Evolutionary conservation across 495 filamentous ascomycete genomes (phyloP).

Genomic region (Aspergillus conjunctus): DNA sequence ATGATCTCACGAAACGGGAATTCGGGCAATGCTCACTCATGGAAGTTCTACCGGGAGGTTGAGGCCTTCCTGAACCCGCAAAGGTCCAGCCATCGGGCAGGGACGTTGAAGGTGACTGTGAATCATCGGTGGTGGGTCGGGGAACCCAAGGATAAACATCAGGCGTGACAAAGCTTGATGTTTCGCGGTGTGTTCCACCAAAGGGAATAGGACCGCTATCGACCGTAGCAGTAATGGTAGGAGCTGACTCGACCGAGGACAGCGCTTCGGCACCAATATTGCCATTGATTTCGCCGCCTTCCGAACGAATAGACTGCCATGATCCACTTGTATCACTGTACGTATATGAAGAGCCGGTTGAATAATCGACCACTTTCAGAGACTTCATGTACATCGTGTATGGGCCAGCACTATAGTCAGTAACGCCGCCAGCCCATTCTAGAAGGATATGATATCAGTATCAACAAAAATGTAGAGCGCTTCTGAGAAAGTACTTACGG

Average conservation of each 20-base stretch:
- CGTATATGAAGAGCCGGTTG: constrained; percentile 77
- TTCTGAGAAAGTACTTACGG: constrained; percentile 39
- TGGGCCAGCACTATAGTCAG: constrained; percentile 76
- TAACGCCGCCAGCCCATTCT: constrained; percentile 84
- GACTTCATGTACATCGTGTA: constrained; percentile 83
- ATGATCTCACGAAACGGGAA: constrained; percentile 16
- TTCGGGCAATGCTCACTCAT: constrained; percentile 50
- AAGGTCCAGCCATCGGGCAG: constrained; percentile 75
- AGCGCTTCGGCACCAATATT: constrained; percentile 42
- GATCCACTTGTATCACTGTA: constrained; percentile 76
- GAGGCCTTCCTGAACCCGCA: constrained; percentile 63
- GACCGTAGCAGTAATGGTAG: constrained; percentile 57
- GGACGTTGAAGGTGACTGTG: constrained; percentile 44
- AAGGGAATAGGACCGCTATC: constrained; percentile 61
- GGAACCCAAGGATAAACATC: constrained; percentile 65
- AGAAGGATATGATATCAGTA: constrained; percentile 23
- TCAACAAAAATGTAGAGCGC: neutral
- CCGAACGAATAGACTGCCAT: constrained; percentile 77
- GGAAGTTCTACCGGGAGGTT: constrained; percentile 49
- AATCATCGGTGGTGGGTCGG: constrained; percentile 35
- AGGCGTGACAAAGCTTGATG: constrained; percentile 50
- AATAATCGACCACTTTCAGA: constrained; percentile 83
- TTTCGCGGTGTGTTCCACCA: constrained; percentile 63
- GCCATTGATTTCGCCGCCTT: constrained; percentile 68
- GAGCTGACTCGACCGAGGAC: constrained; percentile 44